A percentile compares a stretch with the other conserved stretches of the same genome.
Evolutionary conservation across 129 eudicot genomes (phyloP).

Genomic region (Gnaphalium uliginosum): DNA sequence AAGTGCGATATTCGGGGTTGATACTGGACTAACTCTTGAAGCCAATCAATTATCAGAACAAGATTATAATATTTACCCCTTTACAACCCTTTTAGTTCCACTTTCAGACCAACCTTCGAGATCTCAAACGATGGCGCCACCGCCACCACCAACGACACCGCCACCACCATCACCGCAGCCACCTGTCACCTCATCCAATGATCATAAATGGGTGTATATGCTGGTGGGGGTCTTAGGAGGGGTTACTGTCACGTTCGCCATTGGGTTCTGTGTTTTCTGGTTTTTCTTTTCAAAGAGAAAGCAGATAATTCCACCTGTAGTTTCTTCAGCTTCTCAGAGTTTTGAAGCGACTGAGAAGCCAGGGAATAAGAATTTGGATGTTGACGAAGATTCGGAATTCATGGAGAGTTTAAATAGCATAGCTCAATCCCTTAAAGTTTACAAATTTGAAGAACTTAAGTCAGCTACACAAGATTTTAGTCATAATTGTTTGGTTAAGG

Average conservation of each 20-base stretch:
- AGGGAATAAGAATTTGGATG: conserved; percentile 41
- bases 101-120: conserved; percentile 48
- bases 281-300: conserved; percentile 35
- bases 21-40: conserved; percentile 43
- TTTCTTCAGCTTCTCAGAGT: conserved; percentile 48
- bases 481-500: conserved; percentile 54
- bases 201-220: conserved; percentile 54
- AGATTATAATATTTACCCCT: conserved; percentile 46
- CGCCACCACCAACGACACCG: conserved; percentile 50
- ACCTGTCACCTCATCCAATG: conserved; percentile 28
- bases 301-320: conserved; percentile 26
- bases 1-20: conserved; percentile 48
- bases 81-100: conserved; percentile 75
- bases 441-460: conserved; percentile 57
- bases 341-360: conserved; percentile 61
- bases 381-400: conserved; percentile 48
- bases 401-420: conserved; percentile 55
- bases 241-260: conserved; percentile 28
- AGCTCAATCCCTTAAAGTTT: conserved; percentile 74
- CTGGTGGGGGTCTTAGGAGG: conserved; percentile 70
- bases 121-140: conserved; percentile 48
- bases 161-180: conserved; percentile 43
- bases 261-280: conserved; percentile 44
- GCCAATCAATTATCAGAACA: conserved; percentile 60
- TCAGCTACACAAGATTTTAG: conserved; percentile 70